Conservation (phyloP, 805 yeast species). For the Kregervanrija pseudodelftensis region DNA sequence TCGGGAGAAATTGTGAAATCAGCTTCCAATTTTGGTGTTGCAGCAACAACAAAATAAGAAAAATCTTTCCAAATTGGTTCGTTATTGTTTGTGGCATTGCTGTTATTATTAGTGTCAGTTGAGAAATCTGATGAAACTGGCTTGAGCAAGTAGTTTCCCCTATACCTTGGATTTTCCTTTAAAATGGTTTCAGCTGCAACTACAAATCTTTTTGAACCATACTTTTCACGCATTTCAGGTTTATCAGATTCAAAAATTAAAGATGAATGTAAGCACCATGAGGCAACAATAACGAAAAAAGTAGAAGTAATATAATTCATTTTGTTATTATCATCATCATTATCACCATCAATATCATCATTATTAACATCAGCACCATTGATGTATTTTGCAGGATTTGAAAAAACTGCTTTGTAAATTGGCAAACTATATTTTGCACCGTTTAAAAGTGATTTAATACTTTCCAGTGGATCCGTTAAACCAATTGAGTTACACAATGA, state of each 20-base stretch:
- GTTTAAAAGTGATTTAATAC: conserved; percentile 31
- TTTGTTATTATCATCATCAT: conserved; percentile 1
- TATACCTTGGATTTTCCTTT: conserved; percentile 41
- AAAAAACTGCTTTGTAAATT: conserved; percentile 38
- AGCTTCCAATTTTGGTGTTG: conserved; percentile 51
- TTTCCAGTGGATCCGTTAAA: conserved; percentile 25
- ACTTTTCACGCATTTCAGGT: conserved; percentile 47
- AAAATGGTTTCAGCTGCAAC: conserved; percentile 59
- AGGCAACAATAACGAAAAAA: conserved; percentile 54
- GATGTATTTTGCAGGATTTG: conserved; percentile 23
- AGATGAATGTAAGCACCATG: conserved; percentile 85
- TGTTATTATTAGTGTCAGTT: background rate
- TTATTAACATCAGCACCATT: background rate
- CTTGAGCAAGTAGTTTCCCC: conserved; percentile 27
- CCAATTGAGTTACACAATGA: conserved; percentile 64
- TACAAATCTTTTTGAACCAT: conserved; percentile 62
- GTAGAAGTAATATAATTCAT: conserved; percentile 4
- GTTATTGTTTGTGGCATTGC: background rate
- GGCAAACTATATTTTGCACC: conserved; percentile 28
- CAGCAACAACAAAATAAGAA: conserved; percentile 54
- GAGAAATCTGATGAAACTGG: background rate
- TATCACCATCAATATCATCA: conserved; percentile 8
- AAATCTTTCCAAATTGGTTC: conserved; percentile 19
- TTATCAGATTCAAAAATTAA: conserved; percentile 75
- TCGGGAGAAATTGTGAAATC: conserved; percentile 57